Base-by-base conservation (phyloP, 2,329 filamentous ascomycete genomes). In the Pseudonectria foliicola region DNA sequence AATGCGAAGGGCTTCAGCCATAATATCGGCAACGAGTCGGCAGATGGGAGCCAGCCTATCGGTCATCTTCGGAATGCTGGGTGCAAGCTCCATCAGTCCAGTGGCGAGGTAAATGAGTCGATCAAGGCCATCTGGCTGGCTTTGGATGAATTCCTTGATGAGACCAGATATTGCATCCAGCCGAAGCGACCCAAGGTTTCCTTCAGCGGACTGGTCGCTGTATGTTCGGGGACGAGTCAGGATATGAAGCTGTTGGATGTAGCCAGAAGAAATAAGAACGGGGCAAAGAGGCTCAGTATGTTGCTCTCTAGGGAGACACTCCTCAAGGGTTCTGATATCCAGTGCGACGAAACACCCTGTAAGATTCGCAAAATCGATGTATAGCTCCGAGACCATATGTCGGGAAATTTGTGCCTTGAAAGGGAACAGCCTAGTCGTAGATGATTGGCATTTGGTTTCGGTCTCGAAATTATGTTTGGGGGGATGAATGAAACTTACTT, bases 301-400 rank as follows among this genome's bases (percentile, higher is more conserved):
- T 16, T 32, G 27, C 16, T 42, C 40, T 2, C 34, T 27, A n/a
- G 30, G 34, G 15, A 25, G 35, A 12, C 43, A 39, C 11, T 52
- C 48, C 26, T 43, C 42, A 7, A 56, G 18, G 7, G 34, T 42
- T 10, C 40, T 29, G 26, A 39, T 37, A 47, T 81, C 77, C 40
- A 76, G 55, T 11, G 59, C 51, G 34, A 78, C 56, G 39, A 79
- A 71, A 40, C 64, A 66, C 10, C 68, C 71, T 2, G 73, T 60
- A 29, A 81, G 52, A 37, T 56, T 63, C n/a, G 71, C 64, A 42
- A 69, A 71, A 2, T 50, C 50, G 8, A 44, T 40, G 42, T 64
- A 70, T 27, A 72, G 59, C 1, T 44, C 42, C 32, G 51, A 33
- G n/a, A 48, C 39, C 7, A 58, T 44, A 3, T 57, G 47, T 6